Base-by-base conservation (phyloP, 1,139 yeast species). In the Hemisphaericaspora xylofermentans region DNA sequence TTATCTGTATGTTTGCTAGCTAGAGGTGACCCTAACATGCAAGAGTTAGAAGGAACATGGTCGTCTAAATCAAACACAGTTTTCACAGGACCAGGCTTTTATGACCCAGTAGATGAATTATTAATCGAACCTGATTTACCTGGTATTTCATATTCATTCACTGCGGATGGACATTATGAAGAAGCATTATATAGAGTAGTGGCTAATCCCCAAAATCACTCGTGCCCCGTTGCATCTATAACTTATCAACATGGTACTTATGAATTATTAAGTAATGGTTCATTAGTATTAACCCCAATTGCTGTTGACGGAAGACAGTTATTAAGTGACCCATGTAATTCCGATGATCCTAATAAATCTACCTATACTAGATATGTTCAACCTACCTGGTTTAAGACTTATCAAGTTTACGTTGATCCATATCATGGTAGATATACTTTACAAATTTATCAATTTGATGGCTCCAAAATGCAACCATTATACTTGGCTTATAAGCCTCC, bases 71-170 rank as follows among this genome's bases (percentile, higher is more conserved):
- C 97, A 16, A 88, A 87, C 61, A 82, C 95, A 6, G 98, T 94
- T 8, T 84, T 93, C 68, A 93, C 98, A 0, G 98, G 98, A 0
- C 96, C 98, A 0, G 96, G 93, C 3, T 93, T 93, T 58, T 93
- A 81, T 60, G 98, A 93, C 61, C 98, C 98, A 1, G 86, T 89
- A 18, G 96, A 89, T 58, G 98, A 93, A 63, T 77, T 91, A 22
- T 71, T 93, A 45, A 87, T 89, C 51, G 98, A 94, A 61, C 98
- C 98, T 3, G 93, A 91, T 18, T 75, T 93, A 41, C 97, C 98
- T 4, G 98, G 98, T 21, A 80, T 91, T 45, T 84, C 95, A 5
- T 88, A 84, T 64, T 88, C 97, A 4, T 93, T 93, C 68, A 91
- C 97, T 1, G 80, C 74, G 14, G 98, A 93, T 63, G 98, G 98